phyloP scores from a whole-genome alignment of 2,329 filamentous ascomycete genomes.

The Ophiostoma sp. region DNA sequence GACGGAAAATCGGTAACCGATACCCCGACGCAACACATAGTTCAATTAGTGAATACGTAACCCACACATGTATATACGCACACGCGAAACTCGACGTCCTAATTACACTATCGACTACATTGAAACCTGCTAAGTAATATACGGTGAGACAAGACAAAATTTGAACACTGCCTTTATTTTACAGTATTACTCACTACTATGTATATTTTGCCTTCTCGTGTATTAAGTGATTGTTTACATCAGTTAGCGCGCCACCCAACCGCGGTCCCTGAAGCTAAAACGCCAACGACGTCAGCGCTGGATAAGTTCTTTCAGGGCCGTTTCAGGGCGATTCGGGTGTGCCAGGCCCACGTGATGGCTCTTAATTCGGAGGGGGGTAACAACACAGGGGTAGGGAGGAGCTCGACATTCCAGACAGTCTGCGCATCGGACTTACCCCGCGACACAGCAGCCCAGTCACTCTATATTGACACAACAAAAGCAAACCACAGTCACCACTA shows the following conservation, averaged over 20 bases:
- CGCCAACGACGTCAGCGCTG: conserved; percentile 14
- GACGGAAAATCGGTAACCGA: too few relatives aligned
- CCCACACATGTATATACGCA: too few relatives aligned
- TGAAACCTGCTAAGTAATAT: too few relatives aligned
- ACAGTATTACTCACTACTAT: too few relatives aligned
- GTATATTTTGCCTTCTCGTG: not conserved
- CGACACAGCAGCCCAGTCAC: conserved; percentile 11
- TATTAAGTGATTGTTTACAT: conserved; percentile 8
- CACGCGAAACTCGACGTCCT: too few relatives aligned
- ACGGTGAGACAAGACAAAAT: too few relatives aligned
- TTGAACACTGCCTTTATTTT: too few relatives aligned
- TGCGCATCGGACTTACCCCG: conserved; percentile 13
- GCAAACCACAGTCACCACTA: not conserved
- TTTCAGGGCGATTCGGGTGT: not conserved
- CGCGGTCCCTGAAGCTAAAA: conserved; percentile 18
- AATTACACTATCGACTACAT: too few relatives aligned
- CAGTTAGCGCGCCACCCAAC: conserved; percentile 8
- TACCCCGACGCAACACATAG: too few relatives aligned
- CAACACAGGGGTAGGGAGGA: conserved; percentile 8
- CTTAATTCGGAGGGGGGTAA: conserved; percentile 11
- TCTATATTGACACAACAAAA: not conserved
- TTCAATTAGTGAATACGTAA: too few relatives aligned
- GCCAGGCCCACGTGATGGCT: not conserved
- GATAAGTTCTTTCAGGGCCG: conserved; percentile 9
- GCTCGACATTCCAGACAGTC: conserved; percentile 7